Evolutionary conservation across 345 rosid genomes (phyloP).

Genomic region (Turnera subulata): DNA sequence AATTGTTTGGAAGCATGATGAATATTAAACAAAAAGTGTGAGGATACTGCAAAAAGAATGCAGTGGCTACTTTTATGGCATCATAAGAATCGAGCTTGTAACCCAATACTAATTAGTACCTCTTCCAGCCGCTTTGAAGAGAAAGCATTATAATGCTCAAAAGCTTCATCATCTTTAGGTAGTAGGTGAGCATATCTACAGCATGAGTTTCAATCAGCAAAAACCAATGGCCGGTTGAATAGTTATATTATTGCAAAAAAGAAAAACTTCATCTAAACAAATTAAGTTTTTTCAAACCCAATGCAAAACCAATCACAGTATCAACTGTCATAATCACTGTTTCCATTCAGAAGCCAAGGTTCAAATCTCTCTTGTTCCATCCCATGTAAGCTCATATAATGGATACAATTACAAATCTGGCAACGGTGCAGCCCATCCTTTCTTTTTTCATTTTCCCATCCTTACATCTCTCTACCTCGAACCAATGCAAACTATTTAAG

Average conservation of each 20-base stretch:
- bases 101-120: conserved; percentile 33
- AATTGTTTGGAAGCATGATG: neutral
- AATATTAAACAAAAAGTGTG: neutral
- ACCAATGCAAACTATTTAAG: too few species aligned
- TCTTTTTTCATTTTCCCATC: too few species aligned
- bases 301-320: too few species aligned
- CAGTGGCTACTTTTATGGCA: too few species aligned
- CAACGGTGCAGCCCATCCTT: too few species aligned
- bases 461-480: too few species aligned
- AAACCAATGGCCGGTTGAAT: neutral
- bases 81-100: neutral
- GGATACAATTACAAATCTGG: neutral
- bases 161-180: conserved; percentile 83
- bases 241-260: neutral
- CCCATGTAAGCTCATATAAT: too few species aligned
- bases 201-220: conserved; percentile 4
- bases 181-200: conserved; percentile 89
- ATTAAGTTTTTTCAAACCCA: too few species aligned
- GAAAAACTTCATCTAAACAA: too few species aligned
- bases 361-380: too few species aligned
- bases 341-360: too few species aligned
- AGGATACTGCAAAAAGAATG: neutral
- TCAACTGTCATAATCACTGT: too few species aligned
- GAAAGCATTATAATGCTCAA: conserved; percentile 68
- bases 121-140: conserved; percentile 83